phyloP scores from a whole-genome alignment of 495 filamentous ascomycete species.

The Clohesyomyces aquaticus region DNA sequence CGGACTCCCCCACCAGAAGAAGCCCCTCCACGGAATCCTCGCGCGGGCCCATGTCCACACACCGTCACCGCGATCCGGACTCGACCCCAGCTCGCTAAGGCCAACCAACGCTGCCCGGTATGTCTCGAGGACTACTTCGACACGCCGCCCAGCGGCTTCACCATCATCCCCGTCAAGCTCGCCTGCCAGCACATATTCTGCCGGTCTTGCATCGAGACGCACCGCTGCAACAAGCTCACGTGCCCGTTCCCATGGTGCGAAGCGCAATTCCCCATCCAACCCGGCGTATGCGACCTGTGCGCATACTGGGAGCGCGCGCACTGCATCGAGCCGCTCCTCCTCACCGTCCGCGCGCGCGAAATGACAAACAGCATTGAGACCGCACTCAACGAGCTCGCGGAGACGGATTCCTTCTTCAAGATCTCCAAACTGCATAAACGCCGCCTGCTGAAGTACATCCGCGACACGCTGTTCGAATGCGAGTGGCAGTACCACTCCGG shows the following conservation, averaged over 20 bases:
- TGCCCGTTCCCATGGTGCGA: constrained; percentile 14
- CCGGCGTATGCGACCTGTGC: constrained; percentile 16
- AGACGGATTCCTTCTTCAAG: neutral
- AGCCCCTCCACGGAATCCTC: too few relatives aligned
- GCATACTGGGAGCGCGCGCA: constrained; percentile 4
- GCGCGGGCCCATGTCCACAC: constrained; percentile 3
- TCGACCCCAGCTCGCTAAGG: neutral
- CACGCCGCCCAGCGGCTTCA: neutral
- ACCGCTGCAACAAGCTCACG: neutral
- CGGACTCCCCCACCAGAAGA: too few relatives aligned
- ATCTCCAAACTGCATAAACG: neutral
- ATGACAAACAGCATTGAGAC: constrained; percentile 14
- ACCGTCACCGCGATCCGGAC: constrained; percentile 5
- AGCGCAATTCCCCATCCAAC: neutral
- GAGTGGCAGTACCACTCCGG: constrained; percentile 21
- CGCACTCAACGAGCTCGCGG: neutral
- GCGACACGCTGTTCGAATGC: neutral
- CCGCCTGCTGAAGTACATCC: constrained; percentile 4
- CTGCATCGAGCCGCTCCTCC: neutral
- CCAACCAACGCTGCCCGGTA: constrained; percentile 4
- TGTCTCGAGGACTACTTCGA: constrained; percentile 24
- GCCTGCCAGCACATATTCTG: constrained; percentile 17
- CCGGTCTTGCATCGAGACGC: constrained; percentile 8
- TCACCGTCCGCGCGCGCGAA: constrained; percentile 20
- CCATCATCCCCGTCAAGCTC: constrained; percentile 1